Base-by-base conservation (phyloP, 352 stramenopile species). In the Phytophthora podocarpi region DNA sequence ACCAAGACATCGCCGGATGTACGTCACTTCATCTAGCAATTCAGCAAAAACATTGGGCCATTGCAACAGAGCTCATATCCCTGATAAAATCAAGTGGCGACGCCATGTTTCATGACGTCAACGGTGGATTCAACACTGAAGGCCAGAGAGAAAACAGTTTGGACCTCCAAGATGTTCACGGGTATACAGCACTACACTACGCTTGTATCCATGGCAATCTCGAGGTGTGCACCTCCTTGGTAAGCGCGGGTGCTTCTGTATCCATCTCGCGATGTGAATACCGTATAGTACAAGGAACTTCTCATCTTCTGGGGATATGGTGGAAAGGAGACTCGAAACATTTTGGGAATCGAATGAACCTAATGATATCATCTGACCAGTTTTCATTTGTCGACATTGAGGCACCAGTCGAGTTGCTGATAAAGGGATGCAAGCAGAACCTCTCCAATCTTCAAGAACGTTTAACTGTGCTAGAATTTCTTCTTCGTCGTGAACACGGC, bases 161-260 rank as follows among this genome's bases (percentile, higher is more conserved):
- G 15, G 50, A 85, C 50, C 8, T 65, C 1, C 78, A 87, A 58
- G 80, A 90, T 50, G 41, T 71, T 31, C 35, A 78, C 30, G 80
- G 80, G 4, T 88, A 80, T 57, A 88, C 78, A 10, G 56, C 76
- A 12, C 58, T 90, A 5, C 80, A 90, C 26, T 88, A 88, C 43
- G 76, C 76, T 5, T 82, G 78, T 11, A 69, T 72, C 20, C 56
- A 72, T 13, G 71, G 54, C 1, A 71, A 78, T 21, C 23, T 74
- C 18, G 34, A 57, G 0, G 49, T 84, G 0, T 80, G 66, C 43
- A 21, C 26, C 18, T 67, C 71, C 1, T 64, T 90, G 23, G 26
- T 78, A 15, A 43, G 62, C n/a, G 54, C 69, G 34, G 64, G 61
- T 5, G 74, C 78, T 16, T 32, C 49, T n/a, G 35, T 67, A 10